phyloP scores from a whole-genome alignment of 2,329 filamentous ascomycete species.

The Fusarium sp. region DNA sequence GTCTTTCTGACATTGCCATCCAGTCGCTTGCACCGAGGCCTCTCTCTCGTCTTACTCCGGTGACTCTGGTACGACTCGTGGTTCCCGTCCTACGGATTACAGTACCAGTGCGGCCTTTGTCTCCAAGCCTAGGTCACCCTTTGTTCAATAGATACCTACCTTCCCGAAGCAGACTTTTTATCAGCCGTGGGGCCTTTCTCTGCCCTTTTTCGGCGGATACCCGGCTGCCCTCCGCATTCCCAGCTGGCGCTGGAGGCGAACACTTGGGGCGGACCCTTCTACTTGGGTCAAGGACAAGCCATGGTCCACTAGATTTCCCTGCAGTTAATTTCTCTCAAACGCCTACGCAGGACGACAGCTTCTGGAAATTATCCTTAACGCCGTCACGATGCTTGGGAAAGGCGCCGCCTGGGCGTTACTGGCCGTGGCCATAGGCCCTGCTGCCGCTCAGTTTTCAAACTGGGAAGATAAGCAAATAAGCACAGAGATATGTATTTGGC shows the following conservation, averaged over 20 bases:
- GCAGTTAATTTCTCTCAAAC: slow-evolving; percentile 32
- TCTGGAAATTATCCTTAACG: slow-evolving; percentile 16
- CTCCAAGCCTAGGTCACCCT: slow-evolving; percentile 20
- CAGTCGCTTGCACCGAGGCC: slow-evolving; percentile 8
- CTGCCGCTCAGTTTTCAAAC: slow-evolving; percentile 59
- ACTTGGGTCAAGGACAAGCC: slow-evolving; percentile 30
- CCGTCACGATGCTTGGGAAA: slow-evolving; percentile 39
- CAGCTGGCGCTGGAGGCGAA: slow-evolving; percentile 14
- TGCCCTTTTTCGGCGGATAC: slow-evolving; percentile 15
- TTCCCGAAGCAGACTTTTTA: slow-evolving; percentile 22
- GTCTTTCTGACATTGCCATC: slow-evolving; percentile 10
- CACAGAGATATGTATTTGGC: slow-evolving; percentile 74
- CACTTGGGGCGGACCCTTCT: slow-evolving; percentile 11
- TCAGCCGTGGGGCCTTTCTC: slow-evolving; percentile 2
- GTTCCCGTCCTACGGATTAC: background rate
- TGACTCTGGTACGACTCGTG: slow-evolving; percentile 21
- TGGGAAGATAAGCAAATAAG: slow-evolving; percentile 70
- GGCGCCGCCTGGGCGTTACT: slow-evolving; percentile 33
- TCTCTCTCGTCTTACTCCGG: background rate
- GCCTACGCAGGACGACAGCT: slow-evolving; percentile 17
- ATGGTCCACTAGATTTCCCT: slow-evolving; percentile 44
- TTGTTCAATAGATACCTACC: slow-evolving; percentile 26
- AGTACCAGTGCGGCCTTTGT: slow-evolving; percentile 18
- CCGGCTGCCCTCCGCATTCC: slow-evolving; percentile 7
- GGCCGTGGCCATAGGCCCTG: slow-evolving; percentile 31